These are phyloP conservation scores for Syzygium malaccense DNA, from an alignment of 441 rosid genomes.

Conservation along the genomic window DNA sequence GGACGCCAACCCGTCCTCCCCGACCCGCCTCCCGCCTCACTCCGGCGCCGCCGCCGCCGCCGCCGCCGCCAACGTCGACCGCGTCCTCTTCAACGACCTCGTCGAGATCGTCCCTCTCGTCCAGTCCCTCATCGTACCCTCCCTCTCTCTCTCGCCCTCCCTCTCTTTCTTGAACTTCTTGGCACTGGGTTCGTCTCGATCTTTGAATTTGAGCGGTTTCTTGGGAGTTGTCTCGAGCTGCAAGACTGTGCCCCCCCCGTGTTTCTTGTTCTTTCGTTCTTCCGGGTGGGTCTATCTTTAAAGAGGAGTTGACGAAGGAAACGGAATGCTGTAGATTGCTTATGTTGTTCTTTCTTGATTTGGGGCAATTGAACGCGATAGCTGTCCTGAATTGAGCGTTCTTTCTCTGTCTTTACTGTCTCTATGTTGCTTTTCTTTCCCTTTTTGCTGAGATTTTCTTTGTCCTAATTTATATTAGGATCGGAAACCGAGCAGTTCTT, in stretches of 20 bases:
- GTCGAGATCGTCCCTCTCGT: conserved; percentile 89
- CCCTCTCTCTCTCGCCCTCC: neutral
- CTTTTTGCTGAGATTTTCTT: neutral
- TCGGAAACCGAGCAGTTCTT: conserved; percentile 66
- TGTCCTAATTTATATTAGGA: conserved; percentile 28
- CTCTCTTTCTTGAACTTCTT: neutral
- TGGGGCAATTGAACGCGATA: neutral
- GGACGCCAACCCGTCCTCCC: conserved; percentile 25
- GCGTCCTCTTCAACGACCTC: conserved; percentile 71
- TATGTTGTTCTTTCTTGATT: neutral
- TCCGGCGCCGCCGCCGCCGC: conserved; percentile 5
- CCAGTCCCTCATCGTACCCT: conserved; percentile 69
- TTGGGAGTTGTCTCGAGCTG: neutral
- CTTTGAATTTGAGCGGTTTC: neutral
- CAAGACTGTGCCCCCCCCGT: no score
- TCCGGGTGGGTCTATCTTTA: neutral
- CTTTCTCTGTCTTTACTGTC: neutral
- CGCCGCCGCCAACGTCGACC: conserved; percentile 50
- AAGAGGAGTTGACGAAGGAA: neutral
- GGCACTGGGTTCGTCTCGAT: neutral
- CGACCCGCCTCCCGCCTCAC: conserved; percentile 25
- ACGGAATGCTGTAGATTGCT: neutral
- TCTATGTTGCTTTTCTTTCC: neutral
- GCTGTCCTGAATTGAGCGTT: neutral
- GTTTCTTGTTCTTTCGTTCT: neutral